phyloP scores from a whole-genome alignment of 345 rosid genomes.

The Euphorbia tirucalli region DNA sequence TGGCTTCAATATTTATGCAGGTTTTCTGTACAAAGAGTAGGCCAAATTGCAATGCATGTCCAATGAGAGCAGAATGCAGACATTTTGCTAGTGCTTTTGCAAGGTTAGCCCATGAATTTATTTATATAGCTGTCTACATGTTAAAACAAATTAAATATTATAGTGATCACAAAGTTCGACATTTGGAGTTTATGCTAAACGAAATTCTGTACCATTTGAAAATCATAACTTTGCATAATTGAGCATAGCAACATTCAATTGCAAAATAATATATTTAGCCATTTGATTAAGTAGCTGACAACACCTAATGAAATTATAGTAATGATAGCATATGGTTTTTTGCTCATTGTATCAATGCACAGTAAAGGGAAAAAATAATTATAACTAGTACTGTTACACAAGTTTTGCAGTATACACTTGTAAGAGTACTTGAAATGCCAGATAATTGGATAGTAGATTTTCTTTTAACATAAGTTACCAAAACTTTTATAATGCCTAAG shows the following conservation, averaged over 20 bases:
- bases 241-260: background rate
- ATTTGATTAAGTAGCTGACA: background rate
- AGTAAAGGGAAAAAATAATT: background rate
- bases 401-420: background rate
- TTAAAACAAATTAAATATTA: conserved; percentile 11
- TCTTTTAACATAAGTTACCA: background rate
- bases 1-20: conserved; percentile 46
- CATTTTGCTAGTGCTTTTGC: conserved; percentile 99
- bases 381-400: background rate
- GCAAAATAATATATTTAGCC: background rate
- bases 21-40: conserved; percentile 89
- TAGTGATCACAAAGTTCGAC: background rate
- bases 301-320: background rate
- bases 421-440: background rate
- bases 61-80: conserved; percentile 95
- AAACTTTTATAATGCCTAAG: background rate
- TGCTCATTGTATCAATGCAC: background rate
- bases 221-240: background rate
- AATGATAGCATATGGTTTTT: background rate
- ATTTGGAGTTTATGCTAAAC: background rate
- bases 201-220: background rate
- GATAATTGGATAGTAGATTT: background rate
- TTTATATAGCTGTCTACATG: background rate
- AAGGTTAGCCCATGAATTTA: conserved; percentile 50
- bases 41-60: conserved; percentile 98